Evolutionary conservation across 192 early-diverging fungal species (phyloP).

Genomic region (Haplosporangium gracile): DNA sequence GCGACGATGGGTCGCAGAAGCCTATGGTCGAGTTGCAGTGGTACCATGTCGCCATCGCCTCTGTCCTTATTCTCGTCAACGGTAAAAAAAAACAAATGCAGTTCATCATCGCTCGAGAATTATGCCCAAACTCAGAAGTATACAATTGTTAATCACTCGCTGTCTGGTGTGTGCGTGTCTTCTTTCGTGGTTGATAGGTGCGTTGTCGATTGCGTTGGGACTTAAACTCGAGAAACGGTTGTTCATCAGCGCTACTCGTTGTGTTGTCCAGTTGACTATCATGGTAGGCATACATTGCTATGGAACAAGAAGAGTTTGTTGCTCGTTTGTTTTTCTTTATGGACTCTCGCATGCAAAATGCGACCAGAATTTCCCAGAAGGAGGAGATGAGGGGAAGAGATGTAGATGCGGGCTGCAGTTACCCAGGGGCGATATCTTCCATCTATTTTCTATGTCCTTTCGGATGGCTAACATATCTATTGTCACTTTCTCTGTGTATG

Average conservation of each 20-base stretch:
- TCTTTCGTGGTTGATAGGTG: conserved; percentile 32
- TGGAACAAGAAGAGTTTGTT: no score
- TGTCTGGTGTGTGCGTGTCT: neutral
- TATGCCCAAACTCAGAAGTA: neutral
- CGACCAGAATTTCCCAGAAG: no score
- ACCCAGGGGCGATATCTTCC: neutral
- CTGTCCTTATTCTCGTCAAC: conserved; percentile 69
- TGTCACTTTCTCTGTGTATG: no score
- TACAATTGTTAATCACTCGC: neutral
- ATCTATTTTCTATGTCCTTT: neutral
- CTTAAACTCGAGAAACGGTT: conserved; percentile 77
- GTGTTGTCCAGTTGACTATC: conserved; percentile 81
- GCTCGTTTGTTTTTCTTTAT: no score
- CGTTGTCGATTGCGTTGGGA: conserved; percentile 72
- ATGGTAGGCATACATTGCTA: conserved; percentile 63
- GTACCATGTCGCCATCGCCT: conserved; percentile 73
- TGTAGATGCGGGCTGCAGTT: neutral
- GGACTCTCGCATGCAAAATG: no score
- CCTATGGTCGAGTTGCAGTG: conserved; percentile 57
- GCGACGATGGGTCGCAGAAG: conserved; percentile 17
- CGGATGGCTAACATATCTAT: neutral
- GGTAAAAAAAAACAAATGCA: conserved; percentile 25
- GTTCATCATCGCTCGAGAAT: neutral
- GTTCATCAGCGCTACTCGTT: conserved; percentile 76
- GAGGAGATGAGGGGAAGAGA: no score